Conservation (phyloP, 129 eudicot genomes). For the Flaveria brownii region DNA sequence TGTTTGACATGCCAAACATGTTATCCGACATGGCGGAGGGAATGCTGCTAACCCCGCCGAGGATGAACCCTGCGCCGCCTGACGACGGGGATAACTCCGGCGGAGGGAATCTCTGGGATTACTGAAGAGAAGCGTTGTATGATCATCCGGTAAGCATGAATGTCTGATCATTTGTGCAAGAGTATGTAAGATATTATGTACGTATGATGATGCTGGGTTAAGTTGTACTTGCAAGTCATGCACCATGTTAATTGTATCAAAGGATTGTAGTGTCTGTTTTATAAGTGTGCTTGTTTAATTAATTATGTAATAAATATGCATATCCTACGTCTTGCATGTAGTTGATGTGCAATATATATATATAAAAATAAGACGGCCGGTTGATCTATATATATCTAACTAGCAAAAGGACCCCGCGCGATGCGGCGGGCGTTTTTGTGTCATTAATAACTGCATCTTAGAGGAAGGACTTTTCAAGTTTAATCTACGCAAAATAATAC, state of each 20-base stretch:
- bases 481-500: too few relatives aligned
- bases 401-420: too few relatives aligned
- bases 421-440: too few relatives aligned
- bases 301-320: constrained; percentile 17
- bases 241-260: background rate
- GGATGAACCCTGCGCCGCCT: constrained; percentile 32
- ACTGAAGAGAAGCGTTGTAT: background rate
- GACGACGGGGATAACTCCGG: constrained; percentile 26
- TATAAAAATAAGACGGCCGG: constrained; percentile 12
- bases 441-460: too few relatives aligned
- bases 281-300: background rate
- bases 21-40: constrained; percentile 64
- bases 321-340: constrained; percentile 22
- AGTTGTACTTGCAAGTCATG: background rate
- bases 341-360: constrained; percentile 22
- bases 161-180: constrained; percentile 14
- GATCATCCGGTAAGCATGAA: constrained; percentile 23
- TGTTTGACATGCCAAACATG: constrained; percentile 60
- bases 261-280: constrained; percentile 19
- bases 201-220: too few relatives aligned
- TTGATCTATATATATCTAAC: background rate
- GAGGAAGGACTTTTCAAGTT: too few relatives aligned
- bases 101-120: constrained; percentile 50
- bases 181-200: background rate
- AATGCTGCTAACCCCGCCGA: constrained; percentile 65